A percentile compares a stretch with the other conserved stretches of the same genome.
Conservation (phyloP, 2,329 filamentous ascomycete species). For the Apiospora rasikravindrae region DNA sequence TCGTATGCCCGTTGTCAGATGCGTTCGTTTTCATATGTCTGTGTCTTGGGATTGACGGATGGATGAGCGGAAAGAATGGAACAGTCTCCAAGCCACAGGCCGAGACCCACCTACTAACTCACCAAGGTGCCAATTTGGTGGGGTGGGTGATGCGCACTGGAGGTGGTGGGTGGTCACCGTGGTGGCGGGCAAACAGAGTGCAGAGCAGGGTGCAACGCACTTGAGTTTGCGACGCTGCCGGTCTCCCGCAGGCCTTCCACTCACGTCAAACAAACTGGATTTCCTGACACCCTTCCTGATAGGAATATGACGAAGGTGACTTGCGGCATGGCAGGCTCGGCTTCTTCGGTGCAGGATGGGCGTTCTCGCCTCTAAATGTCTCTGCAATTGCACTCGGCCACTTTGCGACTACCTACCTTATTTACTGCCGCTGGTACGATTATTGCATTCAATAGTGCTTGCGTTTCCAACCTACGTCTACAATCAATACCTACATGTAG, state of each 20-base stretch:
- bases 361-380: neutral
- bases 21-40: neutral
- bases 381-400: neutral
- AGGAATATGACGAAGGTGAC: conserved; percentile 17
- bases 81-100: neutral
- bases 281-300: conserved; percentile 3
- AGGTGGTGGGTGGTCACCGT: too few relatives aligned
- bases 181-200: too few relatives aligned
- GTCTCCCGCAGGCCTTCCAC: neutral
- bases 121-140: neutral
- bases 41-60: neutral
- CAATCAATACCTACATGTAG: neutral
- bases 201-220: neutral
- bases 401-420: neutral
- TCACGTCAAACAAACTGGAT: neutral
- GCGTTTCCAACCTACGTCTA: neutral
- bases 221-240: conserved; percentile 1
- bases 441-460: neutral
- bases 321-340: conserved; percentile 1
- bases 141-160: too few relatives aligned
- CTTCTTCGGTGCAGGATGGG: neutral
- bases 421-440: neutral
- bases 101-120: neutral
- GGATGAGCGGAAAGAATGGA: neutral
- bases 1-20: neutral